These are phyloP conservation scores for Marchantia polymorpha DNA, from an alignment of 225 moss, liverwort and hornwort species.

Conservation along the genomic window DNA sequence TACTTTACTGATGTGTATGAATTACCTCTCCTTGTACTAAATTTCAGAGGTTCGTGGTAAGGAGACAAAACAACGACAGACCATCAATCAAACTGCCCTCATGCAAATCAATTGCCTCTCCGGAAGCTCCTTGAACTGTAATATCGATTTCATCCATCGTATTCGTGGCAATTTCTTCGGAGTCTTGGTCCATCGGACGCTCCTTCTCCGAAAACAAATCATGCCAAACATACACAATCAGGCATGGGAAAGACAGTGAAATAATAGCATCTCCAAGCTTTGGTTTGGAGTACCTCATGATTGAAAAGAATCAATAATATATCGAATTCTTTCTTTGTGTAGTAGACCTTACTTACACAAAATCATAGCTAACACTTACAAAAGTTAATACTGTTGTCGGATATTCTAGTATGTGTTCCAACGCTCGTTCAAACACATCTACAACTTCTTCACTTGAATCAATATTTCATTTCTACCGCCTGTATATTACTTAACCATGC, in stretches of 20 bases:
- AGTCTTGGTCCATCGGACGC: neutral
- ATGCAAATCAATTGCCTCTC: neutral
- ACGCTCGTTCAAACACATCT: neutral
- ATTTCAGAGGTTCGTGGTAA: neutral
- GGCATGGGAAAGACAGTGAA: too few relatives aligned
- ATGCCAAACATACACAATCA: neutral
- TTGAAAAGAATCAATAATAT: neutral
- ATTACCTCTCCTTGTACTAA: too few relatives aligned
- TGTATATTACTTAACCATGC: neutral
- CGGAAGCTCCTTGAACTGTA: neutral
- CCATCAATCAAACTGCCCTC: neutral
- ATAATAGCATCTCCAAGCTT: neutral
- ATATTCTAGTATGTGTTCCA: neutral
- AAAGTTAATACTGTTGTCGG: too few relatives aligned
- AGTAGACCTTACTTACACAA: too few relatives aligned
- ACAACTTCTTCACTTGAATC: neutral
- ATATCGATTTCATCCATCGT: neutral
- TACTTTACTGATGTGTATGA: too few relatives aligned
- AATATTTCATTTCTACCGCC: neutral
- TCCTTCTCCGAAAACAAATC: neutral
- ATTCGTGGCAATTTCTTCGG: neutral
- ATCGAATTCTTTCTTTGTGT: too few relatives aligned
- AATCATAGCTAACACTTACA: too few relatives aligned
- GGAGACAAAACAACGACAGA: neutral
- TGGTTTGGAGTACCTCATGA: neutral